Evolutionary conservation across 352 stramenopile species (phyloP).

Genomic region (Aphanomyces astaci): DNA sequence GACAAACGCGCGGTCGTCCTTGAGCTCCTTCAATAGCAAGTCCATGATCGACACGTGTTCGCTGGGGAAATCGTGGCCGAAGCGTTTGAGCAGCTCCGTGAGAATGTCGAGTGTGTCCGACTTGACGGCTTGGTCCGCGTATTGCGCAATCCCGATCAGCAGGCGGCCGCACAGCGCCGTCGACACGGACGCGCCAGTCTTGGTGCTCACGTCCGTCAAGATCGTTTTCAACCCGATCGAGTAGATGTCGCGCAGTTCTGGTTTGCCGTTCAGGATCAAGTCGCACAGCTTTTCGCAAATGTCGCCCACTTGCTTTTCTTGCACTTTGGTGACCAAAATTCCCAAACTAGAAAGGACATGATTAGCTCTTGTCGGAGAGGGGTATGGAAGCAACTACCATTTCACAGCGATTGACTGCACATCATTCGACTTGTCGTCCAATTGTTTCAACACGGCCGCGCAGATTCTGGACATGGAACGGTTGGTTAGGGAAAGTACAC

Average conservation of each 20-base stretch:
- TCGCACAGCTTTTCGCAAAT: slow-evolving; percentile 96
- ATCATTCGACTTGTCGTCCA: slow-evolving; percentile 98
- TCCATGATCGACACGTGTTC: slow-evolving; percentile 89
- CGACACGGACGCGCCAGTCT: slow-evolving; percentile 83
- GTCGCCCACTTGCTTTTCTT: slow-evolving; percentile 90
- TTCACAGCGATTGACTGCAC: slow-evolving; percentile 93
- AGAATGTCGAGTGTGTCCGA: slow-evolving; percentile 95
- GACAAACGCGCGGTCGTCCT: slow-evolving; percentile 78
- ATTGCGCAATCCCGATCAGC: slow-evolving; percentile 50
- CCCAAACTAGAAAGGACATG: slow-evolving; percentile 55
- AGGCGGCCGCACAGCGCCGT: slow-evolving; percentile 58
- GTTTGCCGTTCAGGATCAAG: slow-evolving; percentile 94
- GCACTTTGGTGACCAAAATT: slow-evolving; percentile 95
- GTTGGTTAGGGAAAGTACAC: not conserved
- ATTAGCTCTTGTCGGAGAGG: not conserved
- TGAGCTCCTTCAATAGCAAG: slow-evolving; percentile 76
- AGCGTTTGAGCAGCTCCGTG: slow-evolving; percentile 94
- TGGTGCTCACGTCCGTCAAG: slow-evolving; percentile 88
- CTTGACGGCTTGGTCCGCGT: slow-evolving; percentile 77
- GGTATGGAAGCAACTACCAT: slow-evolving; percentile 34
- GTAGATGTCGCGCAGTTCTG: slow-evolving; percentile 98
- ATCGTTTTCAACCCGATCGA: slow-evolving; percentile 98
- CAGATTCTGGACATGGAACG: slow-evolving; percentile 84
- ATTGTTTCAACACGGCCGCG: slow-evolving; percentile 90
- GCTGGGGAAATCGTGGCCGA: slow-evolving; percentile 84